phyloP scores from a whole-genome alignment of 2,329 filamentous ascomycete species.

The Neofusicoccum umdonicola region DNA sequence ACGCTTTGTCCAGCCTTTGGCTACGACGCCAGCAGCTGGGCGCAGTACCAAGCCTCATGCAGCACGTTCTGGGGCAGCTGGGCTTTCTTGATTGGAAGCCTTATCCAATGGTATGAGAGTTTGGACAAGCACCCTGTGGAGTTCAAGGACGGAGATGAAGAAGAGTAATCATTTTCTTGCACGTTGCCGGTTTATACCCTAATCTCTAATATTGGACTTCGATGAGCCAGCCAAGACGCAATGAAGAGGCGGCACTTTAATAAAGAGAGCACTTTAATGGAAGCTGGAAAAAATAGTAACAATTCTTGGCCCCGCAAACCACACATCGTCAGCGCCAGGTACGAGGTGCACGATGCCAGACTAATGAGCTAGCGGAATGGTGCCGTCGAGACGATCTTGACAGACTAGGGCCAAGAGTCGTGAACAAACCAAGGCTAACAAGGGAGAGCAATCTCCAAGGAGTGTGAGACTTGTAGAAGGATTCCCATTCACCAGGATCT shows the following conservation, averaged over 20 bases:
- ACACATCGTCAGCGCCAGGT: too few relatives aligned
- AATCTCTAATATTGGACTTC: background rate
- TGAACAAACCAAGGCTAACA: too few relatives aligned
- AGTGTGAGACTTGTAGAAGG: too few relatives aligned
- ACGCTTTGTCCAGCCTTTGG: constrained; percentile 44
- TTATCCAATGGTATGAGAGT: constrained; percentile 36
- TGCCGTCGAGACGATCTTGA: too few relatives aligned
- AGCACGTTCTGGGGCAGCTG: constrained; percentile 37
- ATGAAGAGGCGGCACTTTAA: background rate
- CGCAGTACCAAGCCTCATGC: constrained; percentile 31
- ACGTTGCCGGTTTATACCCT: background rate
- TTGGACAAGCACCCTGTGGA: constrained; percentile 34
- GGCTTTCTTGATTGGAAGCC: constrained; percentile 35
- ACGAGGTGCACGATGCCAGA: too few relatives aligned
- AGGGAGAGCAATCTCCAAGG: too few relatives aligned
- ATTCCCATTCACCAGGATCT: too few relatives aligned
- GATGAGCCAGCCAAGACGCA: background rate
- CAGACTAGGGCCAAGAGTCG: too few relatives aligned
- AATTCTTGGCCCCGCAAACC: too few relatives aligned
- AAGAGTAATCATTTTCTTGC: background rate
- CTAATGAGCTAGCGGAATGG: too few relatives aligned
- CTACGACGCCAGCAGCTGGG: constrained; percentile 30
- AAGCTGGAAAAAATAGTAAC: too few relatives aligned
- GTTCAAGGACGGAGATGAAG: constrained; percentile 6
- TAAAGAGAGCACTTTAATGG: background rate